Evolutionary conservation across 2,329 filamentous ascomycete genomes (phyloP).

Genomic region (Colletotrichum sp.): DNA sequence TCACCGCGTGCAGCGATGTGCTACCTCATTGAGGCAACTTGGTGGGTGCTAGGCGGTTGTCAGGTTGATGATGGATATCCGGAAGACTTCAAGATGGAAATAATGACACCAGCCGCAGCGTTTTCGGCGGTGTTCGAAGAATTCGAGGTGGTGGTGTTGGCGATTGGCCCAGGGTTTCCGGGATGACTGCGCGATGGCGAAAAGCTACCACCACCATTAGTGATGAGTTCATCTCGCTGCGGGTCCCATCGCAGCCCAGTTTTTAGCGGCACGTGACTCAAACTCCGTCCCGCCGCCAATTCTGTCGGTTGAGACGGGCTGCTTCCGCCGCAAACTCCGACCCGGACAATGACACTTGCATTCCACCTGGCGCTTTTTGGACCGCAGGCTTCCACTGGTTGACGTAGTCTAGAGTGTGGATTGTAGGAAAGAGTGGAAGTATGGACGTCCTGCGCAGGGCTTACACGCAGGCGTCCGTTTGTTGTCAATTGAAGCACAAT

Average conservation of each 20-base stretch:
- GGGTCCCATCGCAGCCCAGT: not conserved
- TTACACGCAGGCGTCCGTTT: not conserved
- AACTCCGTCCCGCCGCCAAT: not conserved
- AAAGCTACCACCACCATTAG: constrained; percentile 9
- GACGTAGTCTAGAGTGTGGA: not conserved
- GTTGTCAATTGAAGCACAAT: not conserved
- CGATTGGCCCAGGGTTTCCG: not conserved
- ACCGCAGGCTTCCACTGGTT: not conserved
- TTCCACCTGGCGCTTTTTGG: not conserved
- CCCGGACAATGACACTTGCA: not conserved
- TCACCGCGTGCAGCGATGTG: constrained; percentile 12
- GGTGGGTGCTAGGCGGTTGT: not conserved
- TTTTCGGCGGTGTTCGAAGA: not conserved
- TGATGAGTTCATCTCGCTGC: constrained; percentile 15
- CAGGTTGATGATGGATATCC: not conserved
- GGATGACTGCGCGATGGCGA: constrained; percentile 19
- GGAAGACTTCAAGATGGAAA: not conserved
- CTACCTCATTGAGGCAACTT: constrained; percentile 18
- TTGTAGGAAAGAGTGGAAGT: not conserved
- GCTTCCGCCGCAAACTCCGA: constrained; percentile 16
- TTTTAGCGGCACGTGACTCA: constrained; percentile 18
- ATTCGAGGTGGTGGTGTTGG: constrained; percentile 2
- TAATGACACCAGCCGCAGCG: not conserved
- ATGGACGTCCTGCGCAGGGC: not conserved
- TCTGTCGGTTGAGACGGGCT: not conserved